A percentile compares a stretch with the other conserved stretches of the same genome.
phyloP scores from a whole-genome alignment of 306 rosid species.

The Inga laurina region DNA sequence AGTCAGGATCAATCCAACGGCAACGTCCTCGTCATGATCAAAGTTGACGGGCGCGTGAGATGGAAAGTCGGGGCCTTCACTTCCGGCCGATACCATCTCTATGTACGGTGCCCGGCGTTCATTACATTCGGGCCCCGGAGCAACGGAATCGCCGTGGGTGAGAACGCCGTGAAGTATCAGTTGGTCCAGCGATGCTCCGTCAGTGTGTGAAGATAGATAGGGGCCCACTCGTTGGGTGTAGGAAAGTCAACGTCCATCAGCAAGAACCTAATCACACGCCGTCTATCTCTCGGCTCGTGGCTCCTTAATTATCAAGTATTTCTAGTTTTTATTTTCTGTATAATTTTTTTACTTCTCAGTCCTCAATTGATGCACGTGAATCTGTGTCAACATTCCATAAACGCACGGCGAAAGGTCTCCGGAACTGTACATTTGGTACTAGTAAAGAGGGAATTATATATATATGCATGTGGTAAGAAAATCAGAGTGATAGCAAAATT shows the following conservation, averaged over 20 bases:
- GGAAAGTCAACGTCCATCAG: constrained; percentile 27
- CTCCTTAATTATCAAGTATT: neutral
- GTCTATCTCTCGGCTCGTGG: neutral
- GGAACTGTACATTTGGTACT: constrained; percentile 59
- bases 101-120: constrained; percentile 75
- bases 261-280: neutral
- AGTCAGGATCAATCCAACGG: constrained; percentile 67
- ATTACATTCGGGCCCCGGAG: constrained; percentile 57
- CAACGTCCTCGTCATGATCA: constrained; percentile 51
- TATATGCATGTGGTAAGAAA: neutral
- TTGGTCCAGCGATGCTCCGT: constrained; percentile 75
- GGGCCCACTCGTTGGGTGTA: neutral
- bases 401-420: constrained; percentile 23
- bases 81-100: constrained; percentile 57
- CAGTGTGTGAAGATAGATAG: constrained; percentile 41
- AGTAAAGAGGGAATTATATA: constrained; percentile 36
- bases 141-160: constrained; percentile 50
- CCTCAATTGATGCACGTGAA: neutral
- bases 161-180: constrained; percentile 82
- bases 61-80: constrained; percentile 83
- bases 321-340: neutral
- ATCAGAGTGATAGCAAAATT: constrained; percentile 44
- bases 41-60: constrained; percentile 69
- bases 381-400: constrained; percentile 1
- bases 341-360: neutral